These are phyloP conservation scores for Talaromyces sp. DNA, from an alignment of 2,329 filamentous ascomycete genomes.

Conservation along the genomic window DNA sequence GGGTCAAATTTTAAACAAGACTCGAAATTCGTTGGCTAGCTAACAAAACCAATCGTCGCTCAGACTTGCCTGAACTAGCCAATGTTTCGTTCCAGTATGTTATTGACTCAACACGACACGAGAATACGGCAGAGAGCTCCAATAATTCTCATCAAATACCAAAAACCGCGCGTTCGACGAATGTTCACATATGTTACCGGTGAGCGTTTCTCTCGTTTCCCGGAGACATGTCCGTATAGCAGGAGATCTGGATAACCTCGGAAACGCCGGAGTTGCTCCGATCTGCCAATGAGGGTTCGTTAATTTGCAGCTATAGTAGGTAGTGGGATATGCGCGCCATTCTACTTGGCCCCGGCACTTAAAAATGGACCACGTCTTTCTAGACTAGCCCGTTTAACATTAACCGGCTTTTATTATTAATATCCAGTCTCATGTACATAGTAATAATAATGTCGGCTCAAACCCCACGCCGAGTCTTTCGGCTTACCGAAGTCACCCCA, in stretches of 20 bases:
- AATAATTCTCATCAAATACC: not conserved
- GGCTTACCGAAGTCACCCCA: not conserved
- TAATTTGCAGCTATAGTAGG: not conserved
- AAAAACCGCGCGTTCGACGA: not conserved
- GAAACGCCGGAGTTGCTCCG: constrained; percentile 10
- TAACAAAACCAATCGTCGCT: not conserved
- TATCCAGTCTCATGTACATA: not conserved
- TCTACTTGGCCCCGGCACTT: not conserved
- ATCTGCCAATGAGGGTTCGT: not conserved
- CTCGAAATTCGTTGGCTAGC: not conserved
- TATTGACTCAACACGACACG: not conserved
- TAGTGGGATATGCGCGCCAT: not conserved
- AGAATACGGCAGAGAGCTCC: not conserved
- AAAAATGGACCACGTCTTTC: not conserved
- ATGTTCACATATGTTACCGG: not conserved
- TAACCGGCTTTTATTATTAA: not conserved
- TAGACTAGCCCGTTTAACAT: not conserved
- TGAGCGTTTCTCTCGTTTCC: not conserved
- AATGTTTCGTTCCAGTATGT: not conserved
- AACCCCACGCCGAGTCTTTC: not conserved
- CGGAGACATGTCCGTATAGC: constrained; percentile 10
- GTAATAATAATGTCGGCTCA: not conserved
- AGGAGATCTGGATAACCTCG: constrained; percentile 3
- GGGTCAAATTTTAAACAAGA: not conserved
- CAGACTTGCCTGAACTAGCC: not conserved